These are phyloP conservation scores for Arabidopsis suecica DNA, from an alignment of 345 rosid genomes.

Conservation along the genomic window DNA sequence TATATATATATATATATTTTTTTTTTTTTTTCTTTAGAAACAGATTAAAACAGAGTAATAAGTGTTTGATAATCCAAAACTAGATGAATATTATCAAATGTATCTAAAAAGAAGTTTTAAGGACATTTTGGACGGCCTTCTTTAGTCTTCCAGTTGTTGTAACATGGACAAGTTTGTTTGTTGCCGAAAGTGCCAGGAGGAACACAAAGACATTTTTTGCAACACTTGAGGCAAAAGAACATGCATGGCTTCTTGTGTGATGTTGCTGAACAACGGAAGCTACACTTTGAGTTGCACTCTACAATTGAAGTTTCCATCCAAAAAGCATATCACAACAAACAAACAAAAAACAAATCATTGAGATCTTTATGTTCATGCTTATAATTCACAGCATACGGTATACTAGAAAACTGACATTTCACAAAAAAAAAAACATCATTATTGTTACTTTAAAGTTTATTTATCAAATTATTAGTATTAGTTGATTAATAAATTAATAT, in stretches of 20 bases:
- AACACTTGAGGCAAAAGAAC: slow-evolving; percentile 73
- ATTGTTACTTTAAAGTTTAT: background rate
- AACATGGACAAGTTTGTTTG: slow-evolving; percentile 76
- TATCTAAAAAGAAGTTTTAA: background rate
- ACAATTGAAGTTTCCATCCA: background rate
- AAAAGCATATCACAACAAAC: background rate
- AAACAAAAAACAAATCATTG: background rate
- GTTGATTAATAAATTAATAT: background rate
- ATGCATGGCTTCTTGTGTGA: slow-evolving; percentile 63
- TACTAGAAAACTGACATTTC: background rate
- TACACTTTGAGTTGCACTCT: slow-evolving; percentile 44
- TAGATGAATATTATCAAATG: background rate
- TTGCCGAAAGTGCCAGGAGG: slow-evolving; percentile 78
- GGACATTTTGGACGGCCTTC: slow-evolving; percentile 82
- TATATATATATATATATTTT: too few relatives aligned
- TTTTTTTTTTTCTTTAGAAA: too few relatives aligned
- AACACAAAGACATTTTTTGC: slow-evolving; percentile 69
- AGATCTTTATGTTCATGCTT: background rate
- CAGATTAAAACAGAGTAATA: slow-evolving; percentile 1
- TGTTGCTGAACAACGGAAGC: slow-evolving; percentile 42
- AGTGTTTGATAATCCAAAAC: background rate
- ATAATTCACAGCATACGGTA: background rate
- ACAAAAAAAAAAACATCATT: background rate
- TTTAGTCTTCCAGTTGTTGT: slow-evolving; percentile 73
- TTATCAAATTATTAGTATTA: too few relatives aligned